Base-by-base conservation (phyloP, 1,139 yeast species). In the Waltiozyma solani region DNA sequence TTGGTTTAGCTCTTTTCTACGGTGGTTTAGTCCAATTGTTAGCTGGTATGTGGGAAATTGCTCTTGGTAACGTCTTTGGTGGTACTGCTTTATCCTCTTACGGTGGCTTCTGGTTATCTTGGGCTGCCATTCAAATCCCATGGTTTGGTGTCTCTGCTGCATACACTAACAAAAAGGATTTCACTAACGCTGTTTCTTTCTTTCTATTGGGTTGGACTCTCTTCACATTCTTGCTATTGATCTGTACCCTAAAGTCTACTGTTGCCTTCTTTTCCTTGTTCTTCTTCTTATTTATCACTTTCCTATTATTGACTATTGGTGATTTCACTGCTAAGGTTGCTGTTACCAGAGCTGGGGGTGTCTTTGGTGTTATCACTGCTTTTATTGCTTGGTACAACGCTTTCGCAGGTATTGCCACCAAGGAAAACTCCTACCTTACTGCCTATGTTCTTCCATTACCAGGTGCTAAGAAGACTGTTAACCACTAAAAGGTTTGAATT, bases 1-100 rank as follows among this genome's bases (percentile, higher is more conserved):
- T 82, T 37, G 94, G 94, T 14, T 63, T 79, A 40, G 95, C 95
- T 2, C 71, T 74, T 54, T 86, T 86, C 60, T 86, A 86, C 60
- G 94, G 94, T 41, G 95, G 95, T n/a, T 62, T 76, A 13, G 75
- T 83, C 37, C 95, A 84, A 58, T 59, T 69, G 62, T 53, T 69
- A 22, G 93, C 94, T 22, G 79, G 79, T 5, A 58, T 69, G 43
- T 73, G 76, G 76, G 78, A 72, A 50, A 53, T 73, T 37, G 79
- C 82, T 1, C 45, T 72, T 35, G 86, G 80, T 48, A 79, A 79
- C 62, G 76, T 84, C 37, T 80, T 79, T 64, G 87, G 85, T 73
- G 86, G 79, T 42, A 69, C 78, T 38, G 85, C 85, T 2, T 65
- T 80, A 44, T 60, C 74, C 27, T 77, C 85, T 11, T 80, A 71